phyloP scores from a whole-genome alignment of 495 filamentous ascomycete genomes.

The Astrothelium macrocarpum region DNA sequence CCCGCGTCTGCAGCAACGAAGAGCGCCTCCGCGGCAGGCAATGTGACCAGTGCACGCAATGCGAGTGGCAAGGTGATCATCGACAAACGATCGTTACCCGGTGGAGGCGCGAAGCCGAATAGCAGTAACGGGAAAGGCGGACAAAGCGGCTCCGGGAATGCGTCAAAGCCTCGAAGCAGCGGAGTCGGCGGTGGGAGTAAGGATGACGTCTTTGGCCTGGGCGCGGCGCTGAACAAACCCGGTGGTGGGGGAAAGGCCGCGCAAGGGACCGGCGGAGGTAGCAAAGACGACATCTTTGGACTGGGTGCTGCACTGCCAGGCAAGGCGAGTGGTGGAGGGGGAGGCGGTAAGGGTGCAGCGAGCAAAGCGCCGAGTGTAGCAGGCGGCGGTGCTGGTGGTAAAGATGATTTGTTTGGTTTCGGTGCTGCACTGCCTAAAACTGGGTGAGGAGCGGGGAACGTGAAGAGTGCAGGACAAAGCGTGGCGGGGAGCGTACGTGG shows the following conservation, averaged over 20 bases:
- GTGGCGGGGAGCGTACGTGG: background rate
- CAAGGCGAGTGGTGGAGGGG: background rate
- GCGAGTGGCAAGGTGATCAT: background rate
- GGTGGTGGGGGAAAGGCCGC: background rate
- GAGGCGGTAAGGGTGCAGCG: background rate
- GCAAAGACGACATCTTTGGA: background rate
- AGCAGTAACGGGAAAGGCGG: background rate
- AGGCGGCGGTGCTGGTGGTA: background rate
- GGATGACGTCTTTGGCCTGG: background rate
- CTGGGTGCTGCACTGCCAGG: background rate
- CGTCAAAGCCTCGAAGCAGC: background rate
- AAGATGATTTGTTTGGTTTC: slow-evolving; percentile 1
- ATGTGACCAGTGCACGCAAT: background rate
- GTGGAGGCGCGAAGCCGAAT: background rate
- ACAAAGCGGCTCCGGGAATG: background rate
- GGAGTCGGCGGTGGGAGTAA: background rate
- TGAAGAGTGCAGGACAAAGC: background rate
- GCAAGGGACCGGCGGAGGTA: background rate
- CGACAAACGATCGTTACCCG: slow-evolving; percentile 5
- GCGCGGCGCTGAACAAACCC: background rate
- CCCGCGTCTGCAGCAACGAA: background rate
- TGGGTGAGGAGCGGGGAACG: background rate
- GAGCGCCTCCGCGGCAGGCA: background rate
- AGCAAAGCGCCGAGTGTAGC: background rate
- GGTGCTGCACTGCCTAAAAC: background rate